Conservation (phyloP, 2,329 filamentous ascomycete genomes). For the Triangularia setosa region DNA sequence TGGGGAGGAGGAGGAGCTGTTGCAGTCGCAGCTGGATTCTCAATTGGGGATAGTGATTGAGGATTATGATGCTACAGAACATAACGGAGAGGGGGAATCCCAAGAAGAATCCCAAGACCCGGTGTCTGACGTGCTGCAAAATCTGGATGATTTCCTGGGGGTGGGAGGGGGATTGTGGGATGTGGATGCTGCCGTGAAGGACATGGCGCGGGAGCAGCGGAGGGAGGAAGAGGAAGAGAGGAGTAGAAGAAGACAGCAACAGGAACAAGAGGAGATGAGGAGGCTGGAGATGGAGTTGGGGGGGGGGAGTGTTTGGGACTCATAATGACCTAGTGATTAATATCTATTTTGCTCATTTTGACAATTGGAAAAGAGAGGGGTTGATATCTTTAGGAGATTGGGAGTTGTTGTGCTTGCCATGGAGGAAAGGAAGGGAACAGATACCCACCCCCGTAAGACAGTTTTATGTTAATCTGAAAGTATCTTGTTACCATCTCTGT, state of each 20-base stretch:
- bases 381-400: background rate
- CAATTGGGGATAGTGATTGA: background rate
- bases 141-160: conserved; percentile 44
- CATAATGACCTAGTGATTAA: too few relatives aligned
- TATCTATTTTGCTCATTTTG: background rate
- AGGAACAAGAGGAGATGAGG: background rate
- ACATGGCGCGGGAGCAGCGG: conserved; percentile 22
- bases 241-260: background rate
- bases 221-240: background rate
- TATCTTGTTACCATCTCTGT: background rate
- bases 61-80: background rate
- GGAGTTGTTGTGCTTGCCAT: background rate
- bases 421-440: too few relatives aligned
- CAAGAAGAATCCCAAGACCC: conserved; percentile 5
- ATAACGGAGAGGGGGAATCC: background rate
- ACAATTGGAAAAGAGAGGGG: background rate
- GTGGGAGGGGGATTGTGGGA: conserved; percentile 29
- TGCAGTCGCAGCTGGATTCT: background rate
- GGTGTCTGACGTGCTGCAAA: conserved; percentile 43
- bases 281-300: background rate
- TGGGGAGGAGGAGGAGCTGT: background rate
- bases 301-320: conserved; percentile 13
- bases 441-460: too few relatives aligned
- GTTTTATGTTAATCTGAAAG: too few relatives aligned
- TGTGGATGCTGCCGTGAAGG: conserved; percentile 36